Percentiles rank a stretch among this genome's conserved stretches.
phyloP scores from a whole-genome alignment of 495 filamentous ascomycete genomes.

The Aspergillus sclerotiicarbonarius region DNA sequence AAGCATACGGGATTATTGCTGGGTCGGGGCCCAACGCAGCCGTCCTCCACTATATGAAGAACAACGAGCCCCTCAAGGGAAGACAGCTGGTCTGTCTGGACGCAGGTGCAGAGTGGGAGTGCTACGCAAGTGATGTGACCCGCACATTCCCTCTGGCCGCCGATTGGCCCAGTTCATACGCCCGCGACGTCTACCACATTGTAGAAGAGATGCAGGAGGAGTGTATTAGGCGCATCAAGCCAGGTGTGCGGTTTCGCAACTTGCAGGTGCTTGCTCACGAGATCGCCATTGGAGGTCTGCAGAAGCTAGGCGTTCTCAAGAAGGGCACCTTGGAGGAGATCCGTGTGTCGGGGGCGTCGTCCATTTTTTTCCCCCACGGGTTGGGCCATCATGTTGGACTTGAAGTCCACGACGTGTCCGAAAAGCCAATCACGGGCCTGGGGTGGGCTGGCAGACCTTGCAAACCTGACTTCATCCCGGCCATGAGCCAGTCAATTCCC shows the following conservation, averaged over 20 bases:
- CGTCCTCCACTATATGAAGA: conserved; percentile 80
- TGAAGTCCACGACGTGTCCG: conserved; percentile 82
- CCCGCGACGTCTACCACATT: conserved; percentile 65
- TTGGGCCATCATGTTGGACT: conserved; percentile 86
- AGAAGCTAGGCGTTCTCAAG: conserved; percentile 64
- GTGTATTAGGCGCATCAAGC: conserved; percentile 64
- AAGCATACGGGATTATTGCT: conserved; percentile 86
- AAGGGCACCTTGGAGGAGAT: conserved; percentile 61
- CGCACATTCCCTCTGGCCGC: conserved; percentile 75
- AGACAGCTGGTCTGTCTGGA: conserved; percentile 77
- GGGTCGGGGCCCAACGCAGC: conserved; percentile 75
- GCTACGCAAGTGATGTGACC: conserved; percentile 90
- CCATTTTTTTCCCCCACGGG: conserved; percentile 89
- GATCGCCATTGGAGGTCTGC: conserved; percentile 68
- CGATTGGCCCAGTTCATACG: conserved; percentile 59
- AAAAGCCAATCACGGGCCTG: conserved; percentile 43
- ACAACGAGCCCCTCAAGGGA: conserved; percentile 65
- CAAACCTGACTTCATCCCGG: conserved; percentile 20
- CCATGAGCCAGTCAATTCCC: conserved; percentile 23
- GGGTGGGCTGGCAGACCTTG: conserved; percentile 8
- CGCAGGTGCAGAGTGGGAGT: conserved; percentile 79
- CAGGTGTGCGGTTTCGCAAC: conserved; percentile 64
- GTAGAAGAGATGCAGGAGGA: conserved; percentile 82
- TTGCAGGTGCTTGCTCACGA: conserved; percentile 69
- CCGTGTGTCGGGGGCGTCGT: conserved; percentile 61